Evolutionary conservation across 345 rosid genomes (phyloP).

Genomic region (Physaria fendleri): DNA sequence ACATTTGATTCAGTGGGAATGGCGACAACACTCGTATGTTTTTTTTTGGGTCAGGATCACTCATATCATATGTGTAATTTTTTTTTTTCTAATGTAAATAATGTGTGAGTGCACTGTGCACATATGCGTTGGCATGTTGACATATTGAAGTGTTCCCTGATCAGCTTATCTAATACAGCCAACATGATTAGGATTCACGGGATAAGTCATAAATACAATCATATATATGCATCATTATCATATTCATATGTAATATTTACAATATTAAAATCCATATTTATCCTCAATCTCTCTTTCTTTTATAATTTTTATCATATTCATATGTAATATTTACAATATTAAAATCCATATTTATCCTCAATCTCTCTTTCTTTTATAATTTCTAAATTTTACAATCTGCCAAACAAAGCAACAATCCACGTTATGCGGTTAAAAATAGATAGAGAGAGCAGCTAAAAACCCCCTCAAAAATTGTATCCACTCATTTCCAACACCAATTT

Average conservation of each 20-base stretch:
- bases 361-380: neutral
- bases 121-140: slow-evolving; percentile 6
- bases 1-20: neutral
- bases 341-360: slow-evolving; percentile 1
- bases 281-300: neutral
- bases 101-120: neutral
- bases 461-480: slow-evolving; percentile 13
- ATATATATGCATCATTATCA: neutral
- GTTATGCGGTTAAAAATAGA: slow-evolving; percentile 17
- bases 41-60: too few species aligned
- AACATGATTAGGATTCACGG: slow-evolving; percentile 7
- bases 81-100: neutral
- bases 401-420: neutral
- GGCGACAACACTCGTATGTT: too few species aligned
- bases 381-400: neutral
- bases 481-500: slow-evolving; percentile 2
- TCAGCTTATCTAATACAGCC: slow-evolving; percentile 5
- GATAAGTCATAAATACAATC: slow-evolving; percentile 7
- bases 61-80: too few species aligned
- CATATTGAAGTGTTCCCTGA: neutral
- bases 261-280: slow-evolving; percentile 2
- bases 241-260: too few species aligned
- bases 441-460: slow-evolving; percentile 13
- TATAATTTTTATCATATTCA: too few species aligned
- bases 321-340: too few species aligned